Base-by-base conservation (phyloP, 1,139 yeast genomes). In the Nakaseomyces kungkrabaensis region DNA sequence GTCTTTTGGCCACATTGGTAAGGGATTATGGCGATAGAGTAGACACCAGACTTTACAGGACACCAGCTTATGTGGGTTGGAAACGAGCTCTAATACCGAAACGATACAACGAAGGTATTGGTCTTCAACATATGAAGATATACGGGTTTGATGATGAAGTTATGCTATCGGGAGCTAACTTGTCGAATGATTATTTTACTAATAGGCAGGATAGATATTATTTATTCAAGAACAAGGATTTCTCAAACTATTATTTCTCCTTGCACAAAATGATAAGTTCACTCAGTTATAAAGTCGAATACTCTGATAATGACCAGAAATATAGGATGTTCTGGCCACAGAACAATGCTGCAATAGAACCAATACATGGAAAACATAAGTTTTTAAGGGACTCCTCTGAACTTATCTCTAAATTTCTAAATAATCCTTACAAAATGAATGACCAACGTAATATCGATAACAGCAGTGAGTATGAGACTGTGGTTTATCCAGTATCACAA, bases 121-220 rank as follows among this genome's bases (percentile, higher is more conserved):
- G 99, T 0, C 73, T 92, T 49, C 99, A 92, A 68, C 99, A 92
- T 65, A 94, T 92, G 98, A 92, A 92, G 67, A 75, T 94, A 40
- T 92, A 92, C 64, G 98, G 98, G 1, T 82, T 89, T 61, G 99
- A 92, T 66, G 81, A 89, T 60, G 96, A 89, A 62, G 81, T 92
- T 48, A 77, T 94, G 22, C 73, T 94, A 45, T 79, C 88, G 24
- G 99, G 98, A 3, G 98, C 98, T 4, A 92, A 92, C 61, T 73
- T 92, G 50, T 87, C 96, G 0, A 72, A 78, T 42, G 98, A 92
- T 67, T 92, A 92, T 67, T 92, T 94, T 67, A 85, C 95, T n/a
- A 84, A 92, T 65, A 79, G 99, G 58, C 98, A 92, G 65, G 99
- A 92, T 67, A 73, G 99, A 46, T 94, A 94, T 66, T 85, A 89